phyloP scores from a whole-genome alignment of 768 basidiomycete genomes.

The Dictyophora rubrovolvata region DNA sequence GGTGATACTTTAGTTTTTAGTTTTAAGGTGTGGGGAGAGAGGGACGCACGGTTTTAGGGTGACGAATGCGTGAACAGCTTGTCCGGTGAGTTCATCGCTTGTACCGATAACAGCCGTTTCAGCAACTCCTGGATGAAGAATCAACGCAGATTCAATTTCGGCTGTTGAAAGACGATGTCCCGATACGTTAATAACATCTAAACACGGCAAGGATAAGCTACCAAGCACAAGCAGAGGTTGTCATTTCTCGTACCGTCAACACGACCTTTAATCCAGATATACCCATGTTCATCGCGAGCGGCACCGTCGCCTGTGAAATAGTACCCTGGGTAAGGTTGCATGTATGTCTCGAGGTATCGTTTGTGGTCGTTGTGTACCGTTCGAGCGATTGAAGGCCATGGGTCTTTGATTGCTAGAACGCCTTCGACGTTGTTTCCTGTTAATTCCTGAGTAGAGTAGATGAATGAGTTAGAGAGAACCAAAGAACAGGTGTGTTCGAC shows the following conservation, averaged over 20 bases:
- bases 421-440: conserved; percentile 82
- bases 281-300: conserved; percentile 86
- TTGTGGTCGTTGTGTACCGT: conserved; percentile 90
- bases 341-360: conserved; percentile 61
- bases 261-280: conserved; percentile 98
- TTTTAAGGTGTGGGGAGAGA: neutral
- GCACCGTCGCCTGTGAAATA: conserved; percentile 99
- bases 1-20: neutral
- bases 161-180: conserved; percentile 96
- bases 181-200: conserved; percentile 96
- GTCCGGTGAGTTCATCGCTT: conserved; percentile 81
- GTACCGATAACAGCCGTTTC: conserved; percentile 90
- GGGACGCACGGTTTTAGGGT: conserved; percentile 82
- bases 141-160: conserved; percentile 95
- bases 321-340: conserved; percentile 79
- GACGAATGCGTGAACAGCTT: conserved; percentile 91
- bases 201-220: too few species aligned
- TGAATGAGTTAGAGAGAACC: neutral
- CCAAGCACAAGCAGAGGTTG: too few species aligned
- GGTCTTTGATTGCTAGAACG: conserved; percentile 72
- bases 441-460: conserved; percentile 37
- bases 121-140: conserved; percentile 89
- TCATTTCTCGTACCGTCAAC: conserved; percentile 69
- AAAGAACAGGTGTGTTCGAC: conserved; percentile 8
- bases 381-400: conserved; percentile 95